Conservation (phyloP, 768 basidiomycete genomes). For the Trametes meyenii region DNA sequence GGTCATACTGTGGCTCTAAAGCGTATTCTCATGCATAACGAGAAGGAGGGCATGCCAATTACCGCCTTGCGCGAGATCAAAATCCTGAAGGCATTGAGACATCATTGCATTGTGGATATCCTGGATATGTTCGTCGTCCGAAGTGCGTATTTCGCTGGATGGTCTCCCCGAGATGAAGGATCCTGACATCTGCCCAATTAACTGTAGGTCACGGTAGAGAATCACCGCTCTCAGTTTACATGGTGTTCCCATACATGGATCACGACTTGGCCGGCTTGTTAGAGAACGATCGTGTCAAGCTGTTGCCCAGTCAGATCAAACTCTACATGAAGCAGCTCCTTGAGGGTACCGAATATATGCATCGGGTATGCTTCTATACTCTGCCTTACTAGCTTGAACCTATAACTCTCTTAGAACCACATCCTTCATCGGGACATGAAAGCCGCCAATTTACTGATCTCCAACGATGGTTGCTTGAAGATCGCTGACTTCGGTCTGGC, state of each 20-base stretch:
- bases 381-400: conserved; percentile 9
- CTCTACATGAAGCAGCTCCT: conserved; percentile 94
- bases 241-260: conserved; percentile 99
- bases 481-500: conserved; percentile 98
- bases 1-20: conserved; percentile 81
- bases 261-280: conserved; percentile 95
- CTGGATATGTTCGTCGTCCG: conserved; percentile 90
- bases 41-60: conserved; percentile 96
- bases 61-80: conserved; percentile 97
- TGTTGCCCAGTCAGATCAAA: conserved; percentile 87
- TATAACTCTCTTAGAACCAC: conserved; percentile 65
- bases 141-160: conserved; percentile 47
- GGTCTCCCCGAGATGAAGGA: not conserved
- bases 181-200: not conserved
- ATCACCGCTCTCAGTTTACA: conserved; percentile 81
- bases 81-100: conserved; percentile 87
- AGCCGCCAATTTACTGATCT: conserved; percentile 94
- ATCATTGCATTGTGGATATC: conserved; percentile 84
- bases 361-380: conserved; percentile 60
- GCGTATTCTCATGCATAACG: conserved; percentile 94
- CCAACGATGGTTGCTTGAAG: conserved; percentile 78
- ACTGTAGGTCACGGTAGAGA: conserved; percentile 63
- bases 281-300: conserved; percentile 86
- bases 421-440: conserved; percentile 99
- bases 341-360: conserved; percentile 97